A percentile compares a stretch with the other conserved stretches of the same genome.
These are phyloP conservation scores for Rhizopogon sp. DNA, from an alignment of 768 basidiomycete species.

Conservation along the genomic window DNA sequence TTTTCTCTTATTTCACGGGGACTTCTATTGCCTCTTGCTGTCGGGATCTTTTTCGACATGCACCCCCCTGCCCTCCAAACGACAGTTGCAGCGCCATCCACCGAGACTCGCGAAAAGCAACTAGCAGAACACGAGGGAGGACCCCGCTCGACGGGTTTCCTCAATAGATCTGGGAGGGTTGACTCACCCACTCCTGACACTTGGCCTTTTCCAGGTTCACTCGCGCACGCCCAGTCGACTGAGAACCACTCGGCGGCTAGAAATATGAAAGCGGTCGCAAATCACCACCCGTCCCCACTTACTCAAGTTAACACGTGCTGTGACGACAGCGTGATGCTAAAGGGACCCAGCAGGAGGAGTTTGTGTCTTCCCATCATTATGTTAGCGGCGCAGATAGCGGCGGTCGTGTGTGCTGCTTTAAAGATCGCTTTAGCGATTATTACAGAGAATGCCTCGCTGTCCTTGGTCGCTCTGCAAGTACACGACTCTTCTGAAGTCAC, in stretches of 20 bases:
- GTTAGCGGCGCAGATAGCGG: constrained; percentile 14
- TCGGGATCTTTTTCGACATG: constrained; percentile 5
- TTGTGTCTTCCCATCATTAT: constrained; percentile 10
- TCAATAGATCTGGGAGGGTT: constrained; percentile 11
- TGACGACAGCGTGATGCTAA: background rate
- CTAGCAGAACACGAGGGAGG: background rate
- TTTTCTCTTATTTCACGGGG: constrained; percentile 19
- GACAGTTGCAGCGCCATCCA: background rate
- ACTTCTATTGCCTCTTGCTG: constrained; percentile 14
- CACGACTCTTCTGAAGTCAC: background rate
- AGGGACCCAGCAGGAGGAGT: background rate
- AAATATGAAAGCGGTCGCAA: background rate
- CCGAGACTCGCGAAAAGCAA: constrained; percentile 11
- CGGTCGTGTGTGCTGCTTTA: constrained; percentile 19
- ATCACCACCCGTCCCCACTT: constrained; percentile 4
- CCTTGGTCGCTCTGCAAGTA: background rate
- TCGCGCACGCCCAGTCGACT: constrained; percentile 10
- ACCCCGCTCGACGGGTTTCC: background rate
- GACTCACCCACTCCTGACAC: constrained; percentile 26
- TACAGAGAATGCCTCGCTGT: background rate
- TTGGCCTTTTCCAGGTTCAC: constrained; percentile 28
- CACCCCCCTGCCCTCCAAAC: background rate
- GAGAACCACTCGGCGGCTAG: background rate
- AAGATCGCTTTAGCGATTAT: constrained; percentile 11
- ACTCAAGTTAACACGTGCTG: background rate